phyloP scores from a whole-genome alignment of 1,284 basidiomycete genomes.

The Grifola frondosa region DNA sequence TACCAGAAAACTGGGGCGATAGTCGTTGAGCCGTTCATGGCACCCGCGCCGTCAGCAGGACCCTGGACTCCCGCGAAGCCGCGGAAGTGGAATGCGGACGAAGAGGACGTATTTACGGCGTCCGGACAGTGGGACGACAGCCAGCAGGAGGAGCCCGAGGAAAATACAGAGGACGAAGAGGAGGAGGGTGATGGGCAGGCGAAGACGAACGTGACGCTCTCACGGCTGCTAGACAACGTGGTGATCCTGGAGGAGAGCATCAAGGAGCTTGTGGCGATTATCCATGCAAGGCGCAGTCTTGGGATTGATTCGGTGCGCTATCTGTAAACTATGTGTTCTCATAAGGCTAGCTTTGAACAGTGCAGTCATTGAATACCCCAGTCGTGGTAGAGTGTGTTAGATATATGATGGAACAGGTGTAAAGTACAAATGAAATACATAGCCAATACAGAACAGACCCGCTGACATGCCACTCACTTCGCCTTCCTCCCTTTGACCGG shows the following conservation, averaged over 20 bases:
- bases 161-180: too few species aligned
- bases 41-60: constrained; percentile 55
- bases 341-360: constrained; percentile 1
- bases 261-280: constrained; percentile 88
- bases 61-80: constrained; percentile 61
- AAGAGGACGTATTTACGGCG: constrained; percentile 67
- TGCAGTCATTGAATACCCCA: neutral
- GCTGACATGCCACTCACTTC: constrained; percentile 12
- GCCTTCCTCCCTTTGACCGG: constrained; percentile 21
- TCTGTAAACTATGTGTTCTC: constrained; percentile 42
- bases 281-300: constrained; percentile 81
- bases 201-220: constrained; percentile 64
- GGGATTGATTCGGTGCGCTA: constrained; percentile 85
- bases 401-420: neutral
- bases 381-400: neutral
- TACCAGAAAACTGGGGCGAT: constrained; percentile 79
- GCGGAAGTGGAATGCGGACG: constrained; percentile 51
- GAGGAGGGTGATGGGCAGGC: constrained; percentile 34
- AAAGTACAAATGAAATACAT: constrained; percentile 16
- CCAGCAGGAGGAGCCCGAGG: constrained; percentile 29
- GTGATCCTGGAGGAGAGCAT: constrained; percentile 95
- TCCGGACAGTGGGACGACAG: constrained; percentile 50
- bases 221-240: constrained; percentile 88
- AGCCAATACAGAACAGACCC: constrained; percentile 3
- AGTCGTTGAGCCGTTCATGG: constrained; percentile 69